Base-by-base conservation (phyloP, 768 basidiomycete genomes). In the Mrakia frigida region DNA sequence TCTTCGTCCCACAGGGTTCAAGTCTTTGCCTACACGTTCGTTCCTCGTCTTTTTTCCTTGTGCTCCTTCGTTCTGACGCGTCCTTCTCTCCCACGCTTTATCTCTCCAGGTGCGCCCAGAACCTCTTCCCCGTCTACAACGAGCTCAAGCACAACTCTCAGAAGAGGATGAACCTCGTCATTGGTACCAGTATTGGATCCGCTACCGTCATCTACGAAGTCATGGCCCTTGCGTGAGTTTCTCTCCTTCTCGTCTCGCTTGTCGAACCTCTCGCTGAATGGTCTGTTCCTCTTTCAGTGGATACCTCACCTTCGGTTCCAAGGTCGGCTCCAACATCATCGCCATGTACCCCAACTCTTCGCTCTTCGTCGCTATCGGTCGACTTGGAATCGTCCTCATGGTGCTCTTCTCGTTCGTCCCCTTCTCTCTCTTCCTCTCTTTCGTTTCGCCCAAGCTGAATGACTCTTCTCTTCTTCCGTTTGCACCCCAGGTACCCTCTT, bases 281-380 rank as follows among this genome's bases (percentile, higher is more conserved):
- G 0, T 21, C 11, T 1, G 37, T 31, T 52, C 63, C 11, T 63
- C 50, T n/a, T 63, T 9, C 79, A 80, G 82, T 28, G 94, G 94
- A 0, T 98, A 98, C 82, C 85, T 98, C 72, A 97, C 95, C 0
- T 98, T 98, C 83, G 95, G 95, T 1, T 90, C 90, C 68, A 91
- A 88, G 82, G 92, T 91, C 79, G 90, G 91, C 43, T 88, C 91
- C 53, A 97, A 98, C 84, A 91, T 98, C 80, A 92, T 98, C 79
- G 93, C 92, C 33, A 97, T 96, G 92, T 94, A 83, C 79, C 83
- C 81, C 68, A 82, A 81, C 9, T 94, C 92, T 0, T 94, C 94
- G 52, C 84, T 95, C 59, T 93, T 97, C 84, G 91, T 99, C 79
- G 94, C 96, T 43, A 81, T 95, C 76, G 96, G 96, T 13, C 93